Evolutionary conservation across 2,329 filamentous ascomycete genomes (phyloP), one percentile per base, ranked within the genome.

Genomic region (Plectosphaerella sp.): DNA sequence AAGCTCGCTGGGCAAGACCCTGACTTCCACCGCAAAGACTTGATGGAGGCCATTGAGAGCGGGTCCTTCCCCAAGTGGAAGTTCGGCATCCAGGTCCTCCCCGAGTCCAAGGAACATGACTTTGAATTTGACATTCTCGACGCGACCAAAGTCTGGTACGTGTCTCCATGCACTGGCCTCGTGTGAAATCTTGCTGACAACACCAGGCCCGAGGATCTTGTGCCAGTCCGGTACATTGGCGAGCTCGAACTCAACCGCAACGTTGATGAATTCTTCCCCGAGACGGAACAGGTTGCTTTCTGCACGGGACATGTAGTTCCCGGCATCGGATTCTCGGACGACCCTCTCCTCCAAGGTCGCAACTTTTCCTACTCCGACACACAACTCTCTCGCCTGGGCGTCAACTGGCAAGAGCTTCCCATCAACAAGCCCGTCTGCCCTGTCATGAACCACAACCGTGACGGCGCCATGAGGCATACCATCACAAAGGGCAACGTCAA

Each of bases 71-170:
- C 89, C 9, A 87, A 84, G 62, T 94, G 88, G 88, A 87, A 87
- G 62, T 89, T 94, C 54, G 88, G 87, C 43, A 84, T 95, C n/a
- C 90, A 95, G 62, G 76, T 85, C 4, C 80, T 94, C 20, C 80
- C 86, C 0, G 89, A 93, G 57, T 77, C 77, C 9, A 78, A 84
- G 47, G 82, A 89, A 64, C 76, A 93, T 56, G 82, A 89, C 15
- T 95, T 93, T 55, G 89, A 93, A 7, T 93, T 94, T 55, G 90
- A 94, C 61, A 86, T 93, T 28, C 79, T 95, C 2, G 90, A 95
- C 59, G 86, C 89, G 1, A 95, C 90, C 37, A 94, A 95, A 72
- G 69, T 93, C 24, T 94, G 89, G 89, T 33, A 33, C 11, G 28
- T 33, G 28, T 33, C 28, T 10, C 11, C 28, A 33, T 3, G 11